A percentile compares a stretch with the other conserved stretches of the same genome.
These are phyloP conservation scores for Inosperma sp. DNA, from an alignment of 768 basidiomycete genomes.

Conservation along the genomic window DNA sequence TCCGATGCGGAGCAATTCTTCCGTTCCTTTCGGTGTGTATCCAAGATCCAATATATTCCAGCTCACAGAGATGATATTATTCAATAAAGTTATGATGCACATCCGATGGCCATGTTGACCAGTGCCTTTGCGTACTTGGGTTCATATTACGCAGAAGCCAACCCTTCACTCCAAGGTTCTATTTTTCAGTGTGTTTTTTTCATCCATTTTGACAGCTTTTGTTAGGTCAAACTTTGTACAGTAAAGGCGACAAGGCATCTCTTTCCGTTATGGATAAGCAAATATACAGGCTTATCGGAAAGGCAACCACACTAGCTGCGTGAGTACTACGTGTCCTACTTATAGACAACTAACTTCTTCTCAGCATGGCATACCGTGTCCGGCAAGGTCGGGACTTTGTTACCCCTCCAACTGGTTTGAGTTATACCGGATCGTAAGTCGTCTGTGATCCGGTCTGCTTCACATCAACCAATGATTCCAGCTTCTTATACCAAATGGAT, in stretches of 20 bases:
- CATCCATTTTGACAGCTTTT: neutral
- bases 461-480: too few species aligned
- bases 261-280: conserved; percentile 87
- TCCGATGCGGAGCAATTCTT: conserved; percentile 67
- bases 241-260: conserved; percentile 58
- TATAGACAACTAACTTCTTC: conserved; percentile 1
- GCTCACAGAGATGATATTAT: neutral
- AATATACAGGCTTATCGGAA: conserved; percentile 83
- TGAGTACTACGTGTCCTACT: conserved; percentile 36
- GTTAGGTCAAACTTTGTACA: conserved; percentile 73
- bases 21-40: conserved; percentile 54
- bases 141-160: conserved; percentile 83
- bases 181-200: neutral
- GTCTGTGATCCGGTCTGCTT: too few species aligned
- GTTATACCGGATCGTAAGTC: conserved; percentile 78
- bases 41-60: neutral
- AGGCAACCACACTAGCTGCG: conserved; percentile 85
- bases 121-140: conserved; percentile 86
- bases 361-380: conserved; percentile 84
- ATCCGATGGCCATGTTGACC: conserved; percentile 88
- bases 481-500: conserved; percentile 90
- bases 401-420: conserved; percentile 73
- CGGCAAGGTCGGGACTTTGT: conserved; percentile 89
- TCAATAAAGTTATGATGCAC: conserved; percentile 72
- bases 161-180: conserved; percentile 78